A percentile compares a stretch with the other conserved stretches of the same genome.
Evolutionary conservation across 2,329 filamentous ascomycete species (phyloP).

Genomic region (Trichoderma atrobrunneum): DNA sequence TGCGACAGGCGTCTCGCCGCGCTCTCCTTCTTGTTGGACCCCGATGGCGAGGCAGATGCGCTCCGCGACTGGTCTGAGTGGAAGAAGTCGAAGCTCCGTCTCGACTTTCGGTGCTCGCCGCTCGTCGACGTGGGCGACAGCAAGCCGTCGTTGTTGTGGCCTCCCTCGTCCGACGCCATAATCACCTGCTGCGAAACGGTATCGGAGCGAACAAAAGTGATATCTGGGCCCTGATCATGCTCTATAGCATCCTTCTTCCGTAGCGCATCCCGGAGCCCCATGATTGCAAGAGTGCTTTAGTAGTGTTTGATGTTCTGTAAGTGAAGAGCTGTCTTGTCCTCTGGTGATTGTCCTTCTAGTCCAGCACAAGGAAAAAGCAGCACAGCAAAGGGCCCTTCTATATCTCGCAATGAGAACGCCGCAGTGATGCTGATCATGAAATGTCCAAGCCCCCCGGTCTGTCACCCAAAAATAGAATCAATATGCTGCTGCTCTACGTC

Average conservation of each 20-base stretch:
- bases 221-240: constrained; percentile 55
- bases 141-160: constrained; percentile 32
- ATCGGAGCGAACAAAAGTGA: constrained; percentile 82
- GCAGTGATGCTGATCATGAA: neutral
- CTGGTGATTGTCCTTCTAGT: neutral
- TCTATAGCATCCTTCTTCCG: constrained; percentile 52
- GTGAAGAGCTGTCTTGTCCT: neutral
- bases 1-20: constrained; percentile 58
- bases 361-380: neutral
- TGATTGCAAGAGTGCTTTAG: constrained; percentile 27
- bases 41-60: constrained; percentile 44
- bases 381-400: neutral
- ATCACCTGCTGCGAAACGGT: constrained; percentile 78
- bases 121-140: constrained; percentile 29
- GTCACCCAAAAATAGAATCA: neutral
- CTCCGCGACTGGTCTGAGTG: constrained; percentile 47
- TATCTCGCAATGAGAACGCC: neutral
- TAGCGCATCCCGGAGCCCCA: constrained; percentile 53
- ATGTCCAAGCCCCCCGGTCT: neutral
- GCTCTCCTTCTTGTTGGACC: constrained; percentile 36
- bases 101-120: constrained; percentile 32
- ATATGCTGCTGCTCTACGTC: neutral
- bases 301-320: neutral
- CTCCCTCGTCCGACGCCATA: constrained; percentile 55
- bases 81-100: constrained; percentile 47